Base-by-base conservation (phyloP, 768 basidiomycete genomes). In the Gloeostereum incarnatum region DNA sequence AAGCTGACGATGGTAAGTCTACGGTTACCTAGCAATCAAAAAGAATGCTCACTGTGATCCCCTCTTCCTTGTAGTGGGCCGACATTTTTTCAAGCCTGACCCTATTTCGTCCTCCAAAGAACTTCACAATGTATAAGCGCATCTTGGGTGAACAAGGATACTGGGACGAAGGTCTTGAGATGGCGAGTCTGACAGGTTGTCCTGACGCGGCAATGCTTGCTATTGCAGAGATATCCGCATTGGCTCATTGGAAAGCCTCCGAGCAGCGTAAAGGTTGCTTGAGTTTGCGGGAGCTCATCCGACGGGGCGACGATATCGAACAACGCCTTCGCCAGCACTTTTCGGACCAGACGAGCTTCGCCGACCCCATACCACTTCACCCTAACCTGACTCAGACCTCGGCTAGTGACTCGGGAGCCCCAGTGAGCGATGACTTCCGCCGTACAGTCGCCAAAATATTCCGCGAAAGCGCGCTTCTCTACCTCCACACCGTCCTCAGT, bases 151-250 rank as follows among this genome's bases (percentile, higher is more conserved):
- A 68, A 29, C 54, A 58, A 32, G 52, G 48, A 31, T 46, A 42
- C 44, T 58, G 60, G 11, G 60, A 66, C 34, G 60, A 60, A 36
- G 63, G 71, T 38, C 58, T 77, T 46, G 70, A 69, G 35, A 78
- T 88, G 71, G 81, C 84, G 45, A 56, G 61, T 32, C 57, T 88
- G 43, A 79, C 74, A 17, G 86, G 86, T 20, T 88, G 85, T 61
- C 78, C 86, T 2, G 82, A 90, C 49, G 81, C 81, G 48, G 80
- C 75, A 6, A 58, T 89, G 53, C 70, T 88, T 43, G 81, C 76
- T 25, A 71, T 89, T 43, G 84, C 78, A 17, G 84, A 89, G 51
- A 68, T 74, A 16, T 77, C 80, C n/a, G 66, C 69, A 5, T 69
- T 90, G 21, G 74, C 81, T 4, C 70, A 77, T 47, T 89, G 87